Percentiles rank a stretch among this genome's conserved stretches.
phyloP scores from a whole-genome alignment of 2,329 filamentous ascomycete species.

The Hypoxylon sp. region DNA sequence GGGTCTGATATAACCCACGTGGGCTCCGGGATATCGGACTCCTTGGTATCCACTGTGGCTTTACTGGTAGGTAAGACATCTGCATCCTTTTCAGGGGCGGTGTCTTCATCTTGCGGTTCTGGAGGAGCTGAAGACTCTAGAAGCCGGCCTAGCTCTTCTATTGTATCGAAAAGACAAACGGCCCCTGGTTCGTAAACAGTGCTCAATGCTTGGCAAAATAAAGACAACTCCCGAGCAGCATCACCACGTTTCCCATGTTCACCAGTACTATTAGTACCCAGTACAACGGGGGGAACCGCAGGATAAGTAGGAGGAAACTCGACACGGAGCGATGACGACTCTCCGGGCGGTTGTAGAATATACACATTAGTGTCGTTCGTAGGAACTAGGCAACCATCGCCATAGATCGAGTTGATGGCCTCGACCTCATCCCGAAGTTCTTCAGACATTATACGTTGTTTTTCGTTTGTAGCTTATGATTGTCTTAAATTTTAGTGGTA shows the following conservation, averaged over 20 bases:
- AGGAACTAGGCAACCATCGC: constrained; percentile 71
- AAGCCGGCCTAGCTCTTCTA: constrained; percentile 77
- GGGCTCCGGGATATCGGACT: constrained; percentile 57
- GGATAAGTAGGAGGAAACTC: constrained; percentile 84
- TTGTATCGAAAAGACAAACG: constrained; percentile 92
- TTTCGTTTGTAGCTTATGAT: constrained; percentile 3
- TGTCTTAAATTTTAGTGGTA: background rate
- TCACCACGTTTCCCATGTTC: constrained; percentile 77
- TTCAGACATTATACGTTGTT: constrained; percentile 64
- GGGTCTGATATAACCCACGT: constrained; percentile 82
- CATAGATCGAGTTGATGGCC: constrained; percentile 89
- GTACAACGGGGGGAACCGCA: constrained; percentile 76
- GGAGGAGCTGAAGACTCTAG: constrained; percentile 55
- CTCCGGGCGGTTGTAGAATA: constrained; percentile 76
- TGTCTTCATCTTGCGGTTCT: constrained; percentile 46
- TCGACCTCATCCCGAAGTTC: constrained; percentile 81
- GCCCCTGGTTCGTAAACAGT: constrained; percentile 79
- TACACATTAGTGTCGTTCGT: constrained; percentile 64
- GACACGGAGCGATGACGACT: constrained; percentile 71
- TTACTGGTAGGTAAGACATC: constrained; percentile 26
- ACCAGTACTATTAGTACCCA: constrained; percentile 85
- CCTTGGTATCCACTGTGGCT: constrained; percentile 25
- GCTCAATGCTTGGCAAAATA: constrained; percentile 77
- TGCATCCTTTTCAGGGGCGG: constrained; percentile 31
- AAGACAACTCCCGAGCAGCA: constrained; percentile 77